Conservation (phyloP, 768 basidiomycete genomes). For the Tricholoma flavovirens region DNA sequence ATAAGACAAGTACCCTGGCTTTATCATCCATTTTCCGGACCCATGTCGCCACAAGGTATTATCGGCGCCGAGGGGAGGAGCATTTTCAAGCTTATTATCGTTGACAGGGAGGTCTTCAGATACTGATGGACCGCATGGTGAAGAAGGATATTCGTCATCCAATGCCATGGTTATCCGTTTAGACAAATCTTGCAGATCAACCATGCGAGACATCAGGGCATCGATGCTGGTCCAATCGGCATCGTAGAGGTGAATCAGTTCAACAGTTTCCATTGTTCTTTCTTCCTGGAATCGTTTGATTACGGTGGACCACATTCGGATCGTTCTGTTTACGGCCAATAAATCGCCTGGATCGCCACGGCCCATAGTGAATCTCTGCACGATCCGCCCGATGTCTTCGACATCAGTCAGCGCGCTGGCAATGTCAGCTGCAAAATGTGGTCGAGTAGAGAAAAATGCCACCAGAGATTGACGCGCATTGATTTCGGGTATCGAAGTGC, state of each 20-base stretch:
- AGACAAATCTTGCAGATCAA: slow-evolving; percentile 46
- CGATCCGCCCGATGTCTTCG: slow-evolving; percentile 69
- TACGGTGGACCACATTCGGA: slow-evolving; percentile 54
- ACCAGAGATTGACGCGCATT: slow-evolving; percentile 72
- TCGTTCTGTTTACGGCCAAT: slow-evolving; percentile 54
- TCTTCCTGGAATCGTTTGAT: slow-evolving; percentile 49
- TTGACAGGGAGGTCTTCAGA: background rate
- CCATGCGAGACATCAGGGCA: slow-evolving; percentile 47
- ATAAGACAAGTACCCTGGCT: slow-evolving; percentile 47
- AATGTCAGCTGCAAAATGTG: slow-evolving; percentile 63
- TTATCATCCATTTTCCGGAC: slow-evolving; percentile 52
- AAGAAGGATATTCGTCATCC: slow-evolving; percentile 12
- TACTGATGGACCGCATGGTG: background rate
- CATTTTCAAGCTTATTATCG: background rate
- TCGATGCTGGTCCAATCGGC: slow-evolving; percentile 55
- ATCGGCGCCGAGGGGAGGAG: background rate
- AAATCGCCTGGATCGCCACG: slow-evolving; percentile 66
- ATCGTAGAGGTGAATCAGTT: slow-evolving; percentile 20
- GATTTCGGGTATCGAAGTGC: slow-evolving; percentile 69
- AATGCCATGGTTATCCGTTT: slow-evolving; percentile 50
- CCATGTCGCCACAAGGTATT: slow-evolving; percentile 21
- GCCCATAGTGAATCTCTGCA: slow-evolving; percentile 70
- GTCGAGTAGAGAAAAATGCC: slow-evolving; percentile 55
- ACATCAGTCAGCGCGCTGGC: slow-evolving; percentile 45
- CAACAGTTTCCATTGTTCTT: slow-evolving; percentile 41